These are phyloP conservation scores for Rosa chinensis DNA, from an alignment of 306 rosid genomes.

Conservation along the genomic window DNA sequence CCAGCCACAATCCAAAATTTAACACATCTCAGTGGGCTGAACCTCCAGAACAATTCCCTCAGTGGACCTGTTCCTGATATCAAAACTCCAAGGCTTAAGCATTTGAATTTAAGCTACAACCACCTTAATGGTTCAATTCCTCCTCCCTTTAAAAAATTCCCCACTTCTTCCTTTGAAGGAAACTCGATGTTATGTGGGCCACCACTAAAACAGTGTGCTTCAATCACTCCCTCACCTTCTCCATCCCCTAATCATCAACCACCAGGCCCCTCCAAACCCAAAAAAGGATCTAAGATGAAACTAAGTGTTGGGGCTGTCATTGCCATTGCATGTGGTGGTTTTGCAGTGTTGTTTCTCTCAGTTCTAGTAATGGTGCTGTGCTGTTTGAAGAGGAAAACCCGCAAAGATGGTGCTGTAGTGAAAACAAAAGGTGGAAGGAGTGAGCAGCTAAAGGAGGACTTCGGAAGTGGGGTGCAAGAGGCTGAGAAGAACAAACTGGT, in stretches of 20 bases:
- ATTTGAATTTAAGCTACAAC: constrained; percentile 74
- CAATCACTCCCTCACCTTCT: constrained; percentile 35
- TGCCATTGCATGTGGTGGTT: constrained; percentile 48
- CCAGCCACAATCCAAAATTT: constrained; percentile 50
- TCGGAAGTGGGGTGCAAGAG: constrained; percentile 83
- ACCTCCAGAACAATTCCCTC: constrained; percentile 69
- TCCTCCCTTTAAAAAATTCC: constrained; percentile 48
- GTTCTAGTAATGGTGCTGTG: constrained; percentile 38
- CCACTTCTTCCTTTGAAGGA: constrained; percentile 64
- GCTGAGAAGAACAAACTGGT: constrained; percentile 65
- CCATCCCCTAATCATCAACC: constrained; percentile 29
- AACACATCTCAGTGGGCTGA: constrained; percentile 45
- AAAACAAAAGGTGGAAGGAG: constrained; percentile 42
- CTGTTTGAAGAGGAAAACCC: constrained; percentile 51
- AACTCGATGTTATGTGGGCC: constrained; percentile 67
- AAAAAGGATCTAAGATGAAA: constrained; percentile 43
- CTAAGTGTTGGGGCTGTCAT: constrained; percentile 43
- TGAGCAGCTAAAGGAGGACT: constrained; percentile 57
- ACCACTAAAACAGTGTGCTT: constrained; percentile 58
- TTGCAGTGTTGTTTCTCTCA: constrained; percentile 36
- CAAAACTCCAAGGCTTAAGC: constrained; percentile 48
- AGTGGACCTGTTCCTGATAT: constrained; percentile 66
- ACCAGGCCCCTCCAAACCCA: constrained; percentile 35
- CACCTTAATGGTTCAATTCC: constrained; percentile 74
- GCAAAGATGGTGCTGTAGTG: constrained; percentile 31